Evolutionary conservation across 176 grass and related monocot genomes (phyloP).

Genomic region (Neostapfia colusana): DNA sequence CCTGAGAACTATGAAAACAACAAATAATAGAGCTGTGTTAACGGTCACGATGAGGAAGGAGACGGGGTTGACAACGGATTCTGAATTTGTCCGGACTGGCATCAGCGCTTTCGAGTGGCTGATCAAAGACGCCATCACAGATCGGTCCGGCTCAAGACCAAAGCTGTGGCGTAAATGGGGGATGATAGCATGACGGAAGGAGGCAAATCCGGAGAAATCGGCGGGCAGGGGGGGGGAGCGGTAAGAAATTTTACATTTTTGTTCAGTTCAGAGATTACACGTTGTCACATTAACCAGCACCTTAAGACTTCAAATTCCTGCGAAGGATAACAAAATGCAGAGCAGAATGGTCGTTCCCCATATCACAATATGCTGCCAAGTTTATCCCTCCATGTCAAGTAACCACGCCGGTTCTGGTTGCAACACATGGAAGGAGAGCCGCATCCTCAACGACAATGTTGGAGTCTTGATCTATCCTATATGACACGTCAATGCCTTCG

Average conservation of each 20-base stretch:
- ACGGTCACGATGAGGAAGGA: no score
- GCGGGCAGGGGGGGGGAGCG: constrained; percentile 31
- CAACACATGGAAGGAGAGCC: constrained; percentile 15
- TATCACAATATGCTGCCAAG: constrained; percentile 19
- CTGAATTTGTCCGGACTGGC: no score
- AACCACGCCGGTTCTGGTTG: constrained; percentile 33
- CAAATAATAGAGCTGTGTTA: not conserved
- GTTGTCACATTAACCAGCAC: not conserved
- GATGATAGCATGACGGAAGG: not conserved
- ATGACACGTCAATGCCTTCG: constrained; percentile 83
- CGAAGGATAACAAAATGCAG: not conserved
- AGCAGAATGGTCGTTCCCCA: not conserved
- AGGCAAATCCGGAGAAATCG: not conserved
- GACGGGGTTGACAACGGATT: no score
- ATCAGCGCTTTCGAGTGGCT: not conserved
- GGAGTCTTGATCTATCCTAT: constrained; percentile 55
- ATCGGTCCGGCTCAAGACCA: not conserved
- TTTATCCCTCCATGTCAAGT: constrained; percentile 45
- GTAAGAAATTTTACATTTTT: constrained; percentile 29
- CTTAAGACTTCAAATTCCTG: not conserved
- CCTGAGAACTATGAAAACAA: not conserved
- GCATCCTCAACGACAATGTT: constrained; percentile 67
- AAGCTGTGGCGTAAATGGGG: not conserved
- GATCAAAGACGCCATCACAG: not conserved
- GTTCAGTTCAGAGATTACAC: not conserved